Percentiles rank a stretch among this genome's conserved stretches.
Conservation (phyloP, 2,329 filamentous ascomycete genomes). For the Ascomycota sp. region DNA sequence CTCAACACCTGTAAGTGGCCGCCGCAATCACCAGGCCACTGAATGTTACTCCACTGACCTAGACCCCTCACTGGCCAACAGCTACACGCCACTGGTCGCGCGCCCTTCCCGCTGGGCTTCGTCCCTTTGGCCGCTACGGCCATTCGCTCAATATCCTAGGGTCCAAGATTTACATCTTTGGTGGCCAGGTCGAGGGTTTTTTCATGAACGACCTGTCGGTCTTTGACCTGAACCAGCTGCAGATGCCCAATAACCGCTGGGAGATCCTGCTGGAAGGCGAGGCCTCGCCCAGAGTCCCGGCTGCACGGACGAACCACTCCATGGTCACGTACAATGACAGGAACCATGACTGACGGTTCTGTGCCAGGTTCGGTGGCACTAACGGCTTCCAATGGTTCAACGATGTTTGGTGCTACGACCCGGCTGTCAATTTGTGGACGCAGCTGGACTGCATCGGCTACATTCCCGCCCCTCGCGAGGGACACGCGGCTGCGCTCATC, state of each 20-base stretch:
- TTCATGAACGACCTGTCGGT: conserved; percentile 96
- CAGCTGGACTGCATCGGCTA: conserved; percentile 94
- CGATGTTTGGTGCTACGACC: conserved; percentile 94
- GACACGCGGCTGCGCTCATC: conserved; percentile 80
- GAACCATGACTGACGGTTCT: conserved; percentile 9
- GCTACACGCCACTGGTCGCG: conserved; percentile 96
- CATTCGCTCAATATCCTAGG: conserved; percentile 92
- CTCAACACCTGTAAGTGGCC: conserved; percentile 76
- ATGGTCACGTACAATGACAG: conserved; percentile 84
- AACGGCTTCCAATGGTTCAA: conserved; percentile 97
- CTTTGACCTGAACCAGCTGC: conserved; percentile 87
- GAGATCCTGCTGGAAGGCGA: conserved; percentile 62
- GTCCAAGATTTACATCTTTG: conserved; percentile 94
- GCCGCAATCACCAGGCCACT: neutral
- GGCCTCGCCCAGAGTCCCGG: conserved; percentile 41
- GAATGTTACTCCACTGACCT: conserved; percentile 2
- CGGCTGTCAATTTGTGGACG: conserved; percentile 60
- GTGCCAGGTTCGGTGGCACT: conserved; percentile 72
- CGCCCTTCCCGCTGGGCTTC: conserved; percentile 66
- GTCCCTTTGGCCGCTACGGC: conserved; percentile 81
- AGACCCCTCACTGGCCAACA: conserved; percentile 15
- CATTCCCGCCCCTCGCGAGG: conserved; percentile 82
- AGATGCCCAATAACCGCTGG: conserved; percentile 82
- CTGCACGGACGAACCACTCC: conserved; percentile 84
- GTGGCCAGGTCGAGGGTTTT: conserved; percentile 87